Percentiles rank a stretch among this genome's conserved stretches.
These are phyloP conservation scores for Tricholoma flavovirens DNA, from an alignment of 768 basidiomycete genomes.

Conservation along the genomic window DNA sequence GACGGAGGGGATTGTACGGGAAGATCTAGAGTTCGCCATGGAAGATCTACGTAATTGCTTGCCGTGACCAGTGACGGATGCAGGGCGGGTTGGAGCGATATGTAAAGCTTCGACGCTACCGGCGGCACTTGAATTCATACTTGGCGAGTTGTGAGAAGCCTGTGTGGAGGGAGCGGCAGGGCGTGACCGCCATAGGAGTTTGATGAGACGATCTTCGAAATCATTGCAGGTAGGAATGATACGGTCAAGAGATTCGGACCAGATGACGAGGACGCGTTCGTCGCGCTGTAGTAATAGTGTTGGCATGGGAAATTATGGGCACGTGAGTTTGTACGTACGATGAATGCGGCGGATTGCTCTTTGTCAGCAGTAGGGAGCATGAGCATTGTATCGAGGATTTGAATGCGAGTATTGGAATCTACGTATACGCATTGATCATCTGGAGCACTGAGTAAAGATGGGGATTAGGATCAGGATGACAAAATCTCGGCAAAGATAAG, in stretches of 20 bases:
- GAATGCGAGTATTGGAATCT: conserved; percentile 80
- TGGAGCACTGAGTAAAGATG: conserved; percentile 34
- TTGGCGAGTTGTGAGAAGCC: conserved; percentile 18
- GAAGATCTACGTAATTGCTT: neutral
- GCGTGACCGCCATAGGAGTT: conserved; percentile 66
- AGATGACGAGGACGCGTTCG: conserved; percentile 79
- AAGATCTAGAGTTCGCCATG: neutral
- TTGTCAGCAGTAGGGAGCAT: conserved; percentile 75
- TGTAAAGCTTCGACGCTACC: conserved; percentile 22
- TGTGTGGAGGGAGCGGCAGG: conserved; percentile 24
- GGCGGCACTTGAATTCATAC: conserved; percentile 23
- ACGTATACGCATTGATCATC: conserved; percentile 61
- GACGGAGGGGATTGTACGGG: neutral
- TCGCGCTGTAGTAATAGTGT: conserved; percentile 67
- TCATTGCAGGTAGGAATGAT: conserved; percentile 71
- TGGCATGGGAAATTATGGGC: too few relatives aligned
- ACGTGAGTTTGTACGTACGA: conserved; percentile 41
- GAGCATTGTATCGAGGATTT: conserved; percentile 75
- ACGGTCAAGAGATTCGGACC: conserved; percentile 74
- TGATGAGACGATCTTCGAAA: conserved; percentile 74
- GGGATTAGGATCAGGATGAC: conserved; percentile 10
- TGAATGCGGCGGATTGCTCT: conserved; percentile 85
- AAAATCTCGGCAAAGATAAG: conserved; percentile 25
- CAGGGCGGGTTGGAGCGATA: neutral
- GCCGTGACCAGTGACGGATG: neutral